phyloP scores from a whole-genome alignment of 495 filamentous ascomycete species.

The Tuber microsphaerosporum region DNA sequence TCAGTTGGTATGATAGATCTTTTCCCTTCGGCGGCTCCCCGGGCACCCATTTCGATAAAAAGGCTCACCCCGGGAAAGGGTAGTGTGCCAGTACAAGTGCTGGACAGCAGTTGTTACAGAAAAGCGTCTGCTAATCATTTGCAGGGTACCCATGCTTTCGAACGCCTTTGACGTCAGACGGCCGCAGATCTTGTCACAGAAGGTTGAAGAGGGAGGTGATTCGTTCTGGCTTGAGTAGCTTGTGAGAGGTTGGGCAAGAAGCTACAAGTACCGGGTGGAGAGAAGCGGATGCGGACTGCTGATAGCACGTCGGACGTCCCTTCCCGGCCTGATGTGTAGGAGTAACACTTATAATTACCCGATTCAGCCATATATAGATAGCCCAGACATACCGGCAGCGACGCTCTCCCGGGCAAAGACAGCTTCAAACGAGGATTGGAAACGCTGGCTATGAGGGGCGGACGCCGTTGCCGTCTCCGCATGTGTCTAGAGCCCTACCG shows the following conservation, averaged over 20 bases:
- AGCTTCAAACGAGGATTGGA: neutral
- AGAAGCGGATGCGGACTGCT: neutral
- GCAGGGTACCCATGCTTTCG: neutral
- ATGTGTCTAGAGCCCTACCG: neutral
- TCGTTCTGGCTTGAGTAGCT: neutral
- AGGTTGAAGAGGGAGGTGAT: neutral
- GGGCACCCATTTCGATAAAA: neutral
- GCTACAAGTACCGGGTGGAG: neutral
- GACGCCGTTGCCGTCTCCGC: neutral
- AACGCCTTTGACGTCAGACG: neutral
- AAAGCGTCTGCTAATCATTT: neutral
- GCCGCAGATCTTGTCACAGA: neutral
- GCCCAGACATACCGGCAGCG: neutral
- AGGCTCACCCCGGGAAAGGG: neutral
- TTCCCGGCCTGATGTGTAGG: neutral
- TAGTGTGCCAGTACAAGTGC: neutral
- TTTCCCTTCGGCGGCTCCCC: neutral
- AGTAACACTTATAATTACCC: neutral
- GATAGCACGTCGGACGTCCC: neutral
- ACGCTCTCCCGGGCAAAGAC: neutral
- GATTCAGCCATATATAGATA: neutral
- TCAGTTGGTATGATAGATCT: neutral
- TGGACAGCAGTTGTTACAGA: neutral
- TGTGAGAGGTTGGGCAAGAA: neutral
- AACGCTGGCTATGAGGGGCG: neutral